Evolutionary conservation across 1,139 yeast genomes (phyloP).

Genomic region (Candida glucosophila): DNA sequence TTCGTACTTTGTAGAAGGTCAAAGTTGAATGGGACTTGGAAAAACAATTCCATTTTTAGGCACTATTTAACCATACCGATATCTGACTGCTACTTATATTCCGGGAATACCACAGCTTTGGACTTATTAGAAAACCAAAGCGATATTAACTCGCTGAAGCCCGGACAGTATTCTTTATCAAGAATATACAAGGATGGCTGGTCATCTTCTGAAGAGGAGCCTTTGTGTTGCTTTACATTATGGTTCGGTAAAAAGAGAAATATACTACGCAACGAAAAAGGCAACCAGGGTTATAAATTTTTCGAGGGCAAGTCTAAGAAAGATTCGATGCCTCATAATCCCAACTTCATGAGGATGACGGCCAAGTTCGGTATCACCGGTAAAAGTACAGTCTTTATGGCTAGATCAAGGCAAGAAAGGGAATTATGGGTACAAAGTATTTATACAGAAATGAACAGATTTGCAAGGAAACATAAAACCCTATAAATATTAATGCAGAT

Average conservation of each 20-base stretch:
- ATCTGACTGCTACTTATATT: slow-evolving; percentile 62
- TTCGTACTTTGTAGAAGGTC: slow-evolving; percentile 40
- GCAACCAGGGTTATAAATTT: slow-evolving; percentile 5
- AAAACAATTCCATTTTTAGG: slow-evolving; percentile 32
- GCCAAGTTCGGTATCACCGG: slow-evolving; percentile 63
- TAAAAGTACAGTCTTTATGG: slow-evolving; percentile 61
- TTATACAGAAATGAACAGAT: slow-evolving; percentile 56
- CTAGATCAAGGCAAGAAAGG: slow-evolving; percentile 74
- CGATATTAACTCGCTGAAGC: slow-evolving; percentile 37
- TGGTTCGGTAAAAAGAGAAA: slow-evolving; percentile 71
- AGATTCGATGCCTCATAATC: slow-evolving; percentile 19
- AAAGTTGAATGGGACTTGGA: slow-evolving; percentile 36
- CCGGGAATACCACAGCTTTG: slow-evolving; percentile 53
- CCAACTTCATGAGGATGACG: slow-evolving; percentile 33
- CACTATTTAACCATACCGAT: slow-evolving; percentile 55
- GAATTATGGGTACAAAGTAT: slow-evolving; percentile 75
- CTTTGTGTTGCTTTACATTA: slow-evolving; percentile 64
- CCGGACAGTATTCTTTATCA: slow-evolving; percentile 56
- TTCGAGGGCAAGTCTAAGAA: slow-evolving; percentile 1
- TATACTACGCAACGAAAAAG: slow-evolving; percentile 15
- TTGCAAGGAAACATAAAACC: slow-evolving; percentile 10
- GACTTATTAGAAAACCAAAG: slow-evolving; percentile 47
- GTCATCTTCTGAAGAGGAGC: slow-evolving; percentile 71
- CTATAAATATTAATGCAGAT: slow-evolving; percentile 1
- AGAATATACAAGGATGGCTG: slow-evolving; percentile 76